These are phyloP conservation scores for Urtica urens DNA, from an alignment of 306 rosid species.

Conservation along the genomic window DNA sequence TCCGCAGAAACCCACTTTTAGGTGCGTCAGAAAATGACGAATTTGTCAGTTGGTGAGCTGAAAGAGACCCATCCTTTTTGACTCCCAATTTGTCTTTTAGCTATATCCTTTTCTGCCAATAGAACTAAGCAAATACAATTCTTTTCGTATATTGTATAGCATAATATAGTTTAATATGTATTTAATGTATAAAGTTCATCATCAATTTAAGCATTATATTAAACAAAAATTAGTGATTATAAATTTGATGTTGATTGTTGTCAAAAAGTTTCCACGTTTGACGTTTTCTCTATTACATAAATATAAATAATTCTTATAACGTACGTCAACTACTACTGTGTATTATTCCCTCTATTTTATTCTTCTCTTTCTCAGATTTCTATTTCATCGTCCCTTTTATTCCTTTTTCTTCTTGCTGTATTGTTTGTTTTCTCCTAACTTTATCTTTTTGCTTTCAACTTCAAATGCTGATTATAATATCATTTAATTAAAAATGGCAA, in stretches of 20 bases:
- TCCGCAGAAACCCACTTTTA: too few species aligned
- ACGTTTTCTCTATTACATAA: too few species aligned
- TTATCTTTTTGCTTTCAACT: background rate
- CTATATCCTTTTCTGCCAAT: conserved; percentile 1
- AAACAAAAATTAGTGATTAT: too few species aligned
- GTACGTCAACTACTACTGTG: too few species aligned
- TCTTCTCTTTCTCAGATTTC: background rate
- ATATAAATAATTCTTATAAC: too few species aligned
- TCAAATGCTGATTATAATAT: background rate
- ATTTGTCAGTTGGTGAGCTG: background rate
- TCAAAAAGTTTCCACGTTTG: too few species aligned
- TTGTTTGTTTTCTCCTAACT: background rate
- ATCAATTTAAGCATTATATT: too few species aligned
- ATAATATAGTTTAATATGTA: too few species aligned
- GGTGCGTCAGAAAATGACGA: background rate
- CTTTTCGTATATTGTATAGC: too few species aligned
- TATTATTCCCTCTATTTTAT: background rate
- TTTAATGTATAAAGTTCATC: too few species aligned
- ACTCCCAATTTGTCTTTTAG: conserved; percentile 1
- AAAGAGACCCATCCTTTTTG: conserved; percentile 8
- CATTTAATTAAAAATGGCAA: background rate
- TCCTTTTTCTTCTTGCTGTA: background rate
- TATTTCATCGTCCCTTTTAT: background rate
- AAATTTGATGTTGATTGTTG: too few species aligned
- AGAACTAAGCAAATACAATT: too few species aligned